Evolutionary conservation across 768 basidiomycete genomes (phyloP), one percentile per base, ranked within the genome.

Genomic region (Rhizopogon vinicolor): DNA sequence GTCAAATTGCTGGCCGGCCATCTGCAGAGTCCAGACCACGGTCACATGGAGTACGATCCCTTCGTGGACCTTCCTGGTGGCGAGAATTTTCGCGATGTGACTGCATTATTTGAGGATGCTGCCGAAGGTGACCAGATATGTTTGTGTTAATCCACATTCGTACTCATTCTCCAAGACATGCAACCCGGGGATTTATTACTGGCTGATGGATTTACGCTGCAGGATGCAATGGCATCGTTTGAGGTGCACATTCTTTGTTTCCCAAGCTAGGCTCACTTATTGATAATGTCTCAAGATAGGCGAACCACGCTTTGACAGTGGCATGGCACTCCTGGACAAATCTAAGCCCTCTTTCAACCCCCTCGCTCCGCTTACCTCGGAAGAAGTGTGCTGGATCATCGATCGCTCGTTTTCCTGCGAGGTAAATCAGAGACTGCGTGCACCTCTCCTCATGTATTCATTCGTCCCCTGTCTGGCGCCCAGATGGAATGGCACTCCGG

Each of bases 151-250:
- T n/a, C 3, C 2, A 31, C 29, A 46, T 16, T 29, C 58, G 13
- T 57, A 33, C 59, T 60, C 37, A 58, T 46, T 49, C 57, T 60
- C 43, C 51, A 54, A 82, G 91, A 83, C 41, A 83, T 96, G 81
- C 74, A 79, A 31, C 72, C 78, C 0, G 84, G 83, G 12, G 76
- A 77, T 39, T 72, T 93, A 55, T 57, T 93, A 6, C 78, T 91
- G 35, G 84, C 83, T 62, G 80, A 85, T 1, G 82, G 80, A 31
- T 87, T 92, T 61, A 81, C 83, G 16, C 75, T 96, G 45, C 80
- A 86, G 58, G 94, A 98, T 58, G 86, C 92, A n/a, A 96, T 98
- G 93, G 89, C 89, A 62, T 90, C 92, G 13, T 84, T 97, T 53
- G 89, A 94, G 81, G 91, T 89, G 65, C 56, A 76, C 62, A 52